Evolutionary conservation across 305 asterid genomes (phyloP), one percentile per base, ranked within the genome.

Genomic region (Solanum hybrid): DNA sequence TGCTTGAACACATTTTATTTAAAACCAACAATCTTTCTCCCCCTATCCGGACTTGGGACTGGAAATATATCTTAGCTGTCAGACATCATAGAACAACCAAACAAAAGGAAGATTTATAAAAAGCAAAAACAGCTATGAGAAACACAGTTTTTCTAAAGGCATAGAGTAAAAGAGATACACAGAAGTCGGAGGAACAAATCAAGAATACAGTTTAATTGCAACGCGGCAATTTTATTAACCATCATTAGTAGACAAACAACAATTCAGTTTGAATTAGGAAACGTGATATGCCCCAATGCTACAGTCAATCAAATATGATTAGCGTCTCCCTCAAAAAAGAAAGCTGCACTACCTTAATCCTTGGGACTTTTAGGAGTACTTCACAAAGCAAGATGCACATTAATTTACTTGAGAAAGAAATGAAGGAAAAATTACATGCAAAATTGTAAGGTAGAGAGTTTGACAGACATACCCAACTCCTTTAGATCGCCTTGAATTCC

Each of bases 401-500:
- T 46, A 36, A 34, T 2, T 12, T 20, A 80, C 89, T 75, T 32
- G 76, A 85, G 73, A 35, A 87, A 76, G 90, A 79, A 82, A 85
- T 38, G 20, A 51, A 84, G 46, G 64, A 85, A 31, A 56, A 85
- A 56, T 20, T 17, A 32, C 29, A 56, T n/a, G n/a, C 32, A 85
- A 56, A 56, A 84, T 51, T 31, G 75, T 27, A 89, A 80, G 71
- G 79, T 56, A 4, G 20, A 31, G 76, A 85, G 26, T 31, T 31
- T 51, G 40, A 77, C 85, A 14, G 78, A 92, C 99, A 88, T 96
- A 97, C 99, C 99, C 99, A 51, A 97, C 99, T 94, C 99, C 99
- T 92, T 97, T 97, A 72, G 99, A 97, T 85, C 98, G 93, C 93
- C 99, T 96, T 51, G 99, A 96, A 92, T 96, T 97, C 27, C 99